phyloP scores from a whole-genome alignment of 2,329 filamentous ascomycete genomes.

The Fusarium sp. region DNA sequence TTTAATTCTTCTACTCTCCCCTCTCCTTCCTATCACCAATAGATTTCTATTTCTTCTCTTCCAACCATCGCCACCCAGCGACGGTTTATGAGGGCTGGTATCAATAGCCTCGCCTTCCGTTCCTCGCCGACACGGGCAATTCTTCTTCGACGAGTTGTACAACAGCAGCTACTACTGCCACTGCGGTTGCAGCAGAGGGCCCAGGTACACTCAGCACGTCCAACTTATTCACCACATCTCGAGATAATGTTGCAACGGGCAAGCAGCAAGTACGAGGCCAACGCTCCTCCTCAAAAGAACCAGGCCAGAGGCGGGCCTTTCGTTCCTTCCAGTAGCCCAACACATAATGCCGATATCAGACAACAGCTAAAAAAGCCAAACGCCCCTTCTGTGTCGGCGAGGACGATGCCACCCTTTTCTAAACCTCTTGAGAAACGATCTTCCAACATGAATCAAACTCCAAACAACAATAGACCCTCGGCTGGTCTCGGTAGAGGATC shows the following conservation, averaged over 20 bases:
- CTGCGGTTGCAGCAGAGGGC: slow-evolving; percentile 32
- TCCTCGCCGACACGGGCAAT: slow-evolving; percentile 53
- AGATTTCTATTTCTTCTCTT: neutral
- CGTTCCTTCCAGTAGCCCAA: slow-evolving; percentile 69
- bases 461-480: slow-evolving; percentile 22
- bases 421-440: slow-evolving; percentile 49
- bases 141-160: slow-evolving; percentile 42
- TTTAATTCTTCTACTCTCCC: neutral
- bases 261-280: slow-evolving; percentile 55
- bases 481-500: slow-evolving; percentile 40
- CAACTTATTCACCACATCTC: slow-evolving; percentile 25
- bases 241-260: slow-evolving; percentile 54
- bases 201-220: slow-evolving; percentile 41
- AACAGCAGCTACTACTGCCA: slow-evolving; percentile 15
- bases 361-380: slow-evolving; percentile 62
- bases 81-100: slow-evolving; percentile 54
- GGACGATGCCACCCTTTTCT: slow-evolving; percentile 47
- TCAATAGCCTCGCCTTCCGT: slow-evolving; percentile 48
- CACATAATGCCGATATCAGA: slow-evolving; percentile 61
- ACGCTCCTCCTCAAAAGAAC: slow-evolving; percentile 50
- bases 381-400: slow-evolving; percentile 56
- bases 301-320: slow-evolving; percentile 61
- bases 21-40: neutral
- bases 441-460: slow-evolving; percentile 49
- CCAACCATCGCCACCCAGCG: neutral